Percentiles rank a stretch among this genome's conserved stretches.
Conservation (phyloP, 257 asterid species). For the Gentiana straminea region DNA sequence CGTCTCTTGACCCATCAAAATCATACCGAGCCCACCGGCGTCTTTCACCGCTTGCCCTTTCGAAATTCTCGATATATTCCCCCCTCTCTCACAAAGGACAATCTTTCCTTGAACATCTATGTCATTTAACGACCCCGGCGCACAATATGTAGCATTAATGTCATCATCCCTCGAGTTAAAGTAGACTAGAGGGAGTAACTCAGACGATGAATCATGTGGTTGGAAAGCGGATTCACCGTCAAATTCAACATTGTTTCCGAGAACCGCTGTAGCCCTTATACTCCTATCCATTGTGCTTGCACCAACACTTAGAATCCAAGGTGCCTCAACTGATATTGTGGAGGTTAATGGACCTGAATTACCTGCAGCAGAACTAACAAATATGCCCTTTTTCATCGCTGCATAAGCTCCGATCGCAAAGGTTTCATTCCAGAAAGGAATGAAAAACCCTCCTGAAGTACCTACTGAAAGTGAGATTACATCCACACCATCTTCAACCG, state of each 20-base stretch:
- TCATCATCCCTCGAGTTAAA: neutral
- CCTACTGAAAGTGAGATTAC: constrained; percentile 53
- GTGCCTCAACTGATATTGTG: constrained; percentile 70
- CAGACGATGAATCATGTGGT: constrained; percentile 9
- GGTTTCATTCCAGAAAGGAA: constrained; percentile 49
- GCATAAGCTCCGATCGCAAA: constrained; percentile 71
- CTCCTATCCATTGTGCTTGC: constrained; percentile 76
- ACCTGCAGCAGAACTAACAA: constrained; percentile 80
- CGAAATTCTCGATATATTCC: neutral
- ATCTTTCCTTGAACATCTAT: constrained; percentile 18
- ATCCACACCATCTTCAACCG: constrained; percentile 55
- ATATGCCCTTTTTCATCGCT: constrained; percentile 61
- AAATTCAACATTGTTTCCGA: constrained; percentile 18
- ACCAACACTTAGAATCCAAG: constrained; percentile 85
- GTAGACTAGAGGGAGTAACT: constrained; percentile 12
- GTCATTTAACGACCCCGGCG: no score
- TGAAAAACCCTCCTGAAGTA: constrained; percentile 43
- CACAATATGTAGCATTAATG: no score
- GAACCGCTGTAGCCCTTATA: constrained; percentile 56
- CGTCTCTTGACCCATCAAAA: constrained; percentile 10
- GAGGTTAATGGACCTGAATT: constrained; percentile 55
- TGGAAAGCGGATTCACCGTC: constrained; percentile 17
- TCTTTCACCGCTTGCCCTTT: constrained; percentile 14
- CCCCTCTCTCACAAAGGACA: constrained; percentile 17
- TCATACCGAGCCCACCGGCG: constrained; percentile 24